These are phyloP conservation scores for Aspergillus floridensis DNA, from an alignment of 2,329 filamentous ascomycete species.

Conservation along the genomic window DNA sequence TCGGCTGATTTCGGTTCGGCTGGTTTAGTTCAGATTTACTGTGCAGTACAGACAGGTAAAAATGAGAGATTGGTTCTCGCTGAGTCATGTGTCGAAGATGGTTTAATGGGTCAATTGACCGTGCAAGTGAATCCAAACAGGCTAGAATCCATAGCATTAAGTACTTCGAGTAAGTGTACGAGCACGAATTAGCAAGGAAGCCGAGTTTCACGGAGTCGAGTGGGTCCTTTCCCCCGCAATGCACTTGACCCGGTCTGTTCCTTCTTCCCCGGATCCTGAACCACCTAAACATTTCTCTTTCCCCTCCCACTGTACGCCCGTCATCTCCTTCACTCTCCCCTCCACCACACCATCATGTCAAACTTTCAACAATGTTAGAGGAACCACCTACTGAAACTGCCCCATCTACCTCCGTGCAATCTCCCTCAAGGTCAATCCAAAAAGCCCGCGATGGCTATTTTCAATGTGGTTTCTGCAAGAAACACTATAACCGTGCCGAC, in stretches of 20 bases:
- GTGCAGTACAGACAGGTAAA: too few species aligned
- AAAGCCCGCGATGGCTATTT: slow-evolving; percentile 35
- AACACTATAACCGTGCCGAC: slow-evolving; percentile 53
- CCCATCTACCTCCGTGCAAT: neutral
- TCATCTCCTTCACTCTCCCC: neutral
- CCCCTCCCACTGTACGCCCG: neutral
- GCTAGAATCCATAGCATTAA: too few species aligned
- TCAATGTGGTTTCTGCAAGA: slow-evolving; percentile 53
- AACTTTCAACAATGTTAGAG: slow-evolving; percentile 13
- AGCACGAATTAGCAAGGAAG: too few species aligned
- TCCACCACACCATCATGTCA: neutral
- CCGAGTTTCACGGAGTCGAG: too few species aligned
- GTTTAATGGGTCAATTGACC: too few species aligned
- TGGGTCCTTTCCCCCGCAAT: neutral
- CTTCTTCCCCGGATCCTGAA: neutral
- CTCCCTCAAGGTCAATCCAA: slow-evolving; percentile 6
- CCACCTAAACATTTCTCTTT: neutral
- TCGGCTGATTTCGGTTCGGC: neutral
- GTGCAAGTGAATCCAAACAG: too few species aligned
- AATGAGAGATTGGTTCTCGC: neutral
- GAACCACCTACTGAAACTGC: slow-evolving; percentile 3
- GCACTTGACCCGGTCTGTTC: neutral
- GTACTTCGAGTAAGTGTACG: too few species aligned
- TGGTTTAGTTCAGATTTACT: neutral
- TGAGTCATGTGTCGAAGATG: too few species aligned